Evolutionary conservation across 148 eudicot species (phyloP), one percentile per base, ranked within the genome.

Genomic region (Pouteria glomerata): DNA sequence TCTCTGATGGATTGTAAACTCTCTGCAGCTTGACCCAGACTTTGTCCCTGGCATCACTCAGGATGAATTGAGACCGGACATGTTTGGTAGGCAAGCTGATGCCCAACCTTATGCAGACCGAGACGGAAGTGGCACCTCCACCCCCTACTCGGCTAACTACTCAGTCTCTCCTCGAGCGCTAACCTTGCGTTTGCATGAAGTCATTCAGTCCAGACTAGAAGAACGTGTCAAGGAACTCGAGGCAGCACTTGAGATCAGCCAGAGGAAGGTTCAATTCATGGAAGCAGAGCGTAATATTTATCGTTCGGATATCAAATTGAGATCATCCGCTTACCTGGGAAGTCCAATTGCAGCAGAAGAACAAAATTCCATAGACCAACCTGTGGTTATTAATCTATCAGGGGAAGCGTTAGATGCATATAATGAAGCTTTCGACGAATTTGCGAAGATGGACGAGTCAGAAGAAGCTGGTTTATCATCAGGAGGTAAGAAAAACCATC

Each of bases 391-490:
- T 75, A 89, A 83, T 73, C 74, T 91, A 48, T 81, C 89, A 4
- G 89, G 86, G 60, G 91, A 91, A 48, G 97, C 91, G 72, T 78
- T 89, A 41, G 79, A 83, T 60, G 91, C 97, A 15, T 90, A 90
- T 58, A 79, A 85, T 42, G 93, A 91, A 80, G 87, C 83, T 29
- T 81, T 73, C 57, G 83, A 83, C 16, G 87, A 78, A 79, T 80
- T 87, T 5, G 51, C 73, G 73, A 85, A 82, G 66, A 21, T 79
- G 18, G 76, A 82, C 33, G 87, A 59, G 58, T 73, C 75, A 0
- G 80, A 79, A 68, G 84, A 79, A 44, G 75, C 72, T 53, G 72
- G 61, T 64, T 67, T 33, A 3, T 26, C 55, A 31, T 39, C 30
- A 2, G 72, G 51, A 55, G 60, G 44, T 19, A 18, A 61, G 53